A percentile compares a stretch with the other conserved stretches of the same genome.
phyloP scores from a whole-genome alignment of 306 rosid genomes.

The Prunus persica region Prunus_persica_NCBIv2 NC_034016.1:14141501-14142000 shows the following conservation, averaged over 20 bases:
- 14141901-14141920: not conserved
- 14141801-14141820: not conserved
- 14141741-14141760: not conserved
- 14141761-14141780: not conserved
- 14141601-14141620: not conserved
- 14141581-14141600: not conserved
- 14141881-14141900: not conserved
- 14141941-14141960: not conserved
- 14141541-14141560: not conserved
- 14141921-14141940: not conserved
- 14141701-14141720: not conserved
- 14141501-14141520: no score
- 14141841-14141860: not conserved
- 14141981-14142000: no score
- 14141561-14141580: not conserved
- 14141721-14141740: slow-evolving; percentile 18
- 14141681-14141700: slow-evolving; percentile 13
- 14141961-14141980: not conserved
- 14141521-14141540: not conserved
- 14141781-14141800: not conserved
- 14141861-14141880: not conserved
- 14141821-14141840: not conserved
- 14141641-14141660: not conserved
- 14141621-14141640: not conserved
- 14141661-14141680: not conserved